These are phyloP conservation scores for Amylostereum areolatum DNA, from an alignment of 1,284 basidiomycete genomes.

Conservation along the genomic window DNA sequence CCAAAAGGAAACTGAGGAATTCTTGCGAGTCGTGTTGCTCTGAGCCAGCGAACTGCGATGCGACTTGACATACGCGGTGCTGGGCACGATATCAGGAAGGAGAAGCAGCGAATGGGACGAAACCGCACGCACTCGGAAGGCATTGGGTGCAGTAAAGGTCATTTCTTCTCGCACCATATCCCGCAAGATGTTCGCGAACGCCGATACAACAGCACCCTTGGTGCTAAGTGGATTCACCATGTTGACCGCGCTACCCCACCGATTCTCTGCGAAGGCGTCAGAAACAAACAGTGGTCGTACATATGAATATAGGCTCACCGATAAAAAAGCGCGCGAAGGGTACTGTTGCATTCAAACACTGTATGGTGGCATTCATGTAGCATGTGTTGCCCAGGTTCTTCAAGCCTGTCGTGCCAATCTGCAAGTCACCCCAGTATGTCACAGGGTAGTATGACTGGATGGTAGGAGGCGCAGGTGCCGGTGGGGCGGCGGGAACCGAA, in stretches of 20 bases:
- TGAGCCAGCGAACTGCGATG: conserved; percentile 84
- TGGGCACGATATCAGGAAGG: conserved; percentile 21
- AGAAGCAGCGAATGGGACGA: conserved; percentile 7
- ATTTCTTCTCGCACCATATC: conserved; percentile 89
- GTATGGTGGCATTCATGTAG: conserved; percentile 98
- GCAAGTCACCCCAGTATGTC: conserved; percentile 73
- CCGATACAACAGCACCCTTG: conserved; percentile 77
- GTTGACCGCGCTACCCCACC: conserved; percentile 88
- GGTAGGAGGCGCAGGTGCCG: conserved; percentile 44
- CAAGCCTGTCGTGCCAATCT: conserved; percentile 81
- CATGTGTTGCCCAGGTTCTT: conserved; percentile 98
- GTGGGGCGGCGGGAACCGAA: conserved; percentile 10
- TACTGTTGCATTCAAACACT: conserved; percentile 89
- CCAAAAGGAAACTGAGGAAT: conserved; percentile 90
- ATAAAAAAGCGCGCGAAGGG: conserved; percentile 90
- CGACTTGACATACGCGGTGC: conserved; percentile 82
- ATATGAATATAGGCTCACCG: conserved; percentile 35
- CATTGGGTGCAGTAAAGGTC: conserved; percentile 77
- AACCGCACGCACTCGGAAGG: conserved; percentile 69
- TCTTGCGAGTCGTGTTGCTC: conserved; percentile 99
- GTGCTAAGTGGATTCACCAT: conserved; percentile 84
- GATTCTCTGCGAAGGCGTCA: conserved; percentile 54
- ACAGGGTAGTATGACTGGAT: conserved; percentile 71
- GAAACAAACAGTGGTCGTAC: not conserved
- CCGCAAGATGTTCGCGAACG: conserved; percentile 80